A percentile compares a stretch with the other conserved stretches of the same genome.
Conservation (phyloP, 2,329 filamentous ascomycete genomes). For the Diaporthe citrichinensis region DNA sequence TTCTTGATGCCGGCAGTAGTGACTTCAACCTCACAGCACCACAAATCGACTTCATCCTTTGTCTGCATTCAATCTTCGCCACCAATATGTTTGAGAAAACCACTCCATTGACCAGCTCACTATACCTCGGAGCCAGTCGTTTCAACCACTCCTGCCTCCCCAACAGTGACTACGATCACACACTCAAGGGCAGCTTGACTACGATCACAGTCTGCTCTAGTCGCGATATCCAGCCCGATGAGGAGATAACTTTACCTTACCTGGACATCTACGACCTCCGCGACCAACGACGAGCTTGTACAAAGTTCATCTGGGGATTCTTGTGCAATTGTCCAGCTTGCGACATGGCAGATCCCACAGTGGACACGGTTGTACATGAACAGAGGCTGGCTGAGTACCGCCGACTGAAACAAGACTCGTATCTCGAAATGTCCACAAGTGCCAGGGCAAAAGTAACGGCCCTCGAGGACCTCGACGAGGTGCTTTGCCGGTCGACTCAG, state of each 20-base stretch:
- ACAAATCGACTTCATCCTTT: not conserved
- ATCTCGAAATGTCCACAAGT: no score
- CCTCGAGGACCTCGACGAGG: not conserved
- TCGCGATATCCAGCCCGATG: not conserved
- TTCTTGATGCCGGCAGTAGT: not conserved
- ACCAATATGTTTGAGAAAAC: not conserved
- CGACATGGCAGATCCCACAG: not conserved
- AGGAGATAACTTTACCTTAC: not conserved
- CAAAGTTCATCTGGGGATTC: not conserved
- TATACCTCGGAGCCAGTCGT: not conserved
- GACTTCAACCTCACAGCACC: not conserved
- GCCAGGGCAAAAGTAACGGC: no score
- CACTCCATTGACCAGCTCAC: no score
- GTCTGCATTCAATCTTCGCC: not conserved
- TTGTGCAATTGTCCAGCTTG: not conserved
- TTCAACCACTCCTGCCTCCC: not conserved
- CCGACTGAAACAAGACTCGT: not conserved
- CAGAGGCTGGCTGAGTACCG: not conserved
- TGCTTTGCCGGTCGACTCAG: not conserved
- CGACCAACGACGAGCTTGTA: not conserved
- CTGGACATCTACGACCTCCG: not conserved
- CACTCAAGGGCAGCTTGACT: accelerated
- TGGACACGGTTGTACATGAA: not conserved
- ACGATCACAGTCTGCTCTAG: not conserved
- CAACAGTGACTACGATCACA: not conserved